Evolutionary conservation across 257 asterid genomes (phyloP), one percentile per base, ranked within the genome.

Genomic region (Nicotiana paniculata): DNA sequence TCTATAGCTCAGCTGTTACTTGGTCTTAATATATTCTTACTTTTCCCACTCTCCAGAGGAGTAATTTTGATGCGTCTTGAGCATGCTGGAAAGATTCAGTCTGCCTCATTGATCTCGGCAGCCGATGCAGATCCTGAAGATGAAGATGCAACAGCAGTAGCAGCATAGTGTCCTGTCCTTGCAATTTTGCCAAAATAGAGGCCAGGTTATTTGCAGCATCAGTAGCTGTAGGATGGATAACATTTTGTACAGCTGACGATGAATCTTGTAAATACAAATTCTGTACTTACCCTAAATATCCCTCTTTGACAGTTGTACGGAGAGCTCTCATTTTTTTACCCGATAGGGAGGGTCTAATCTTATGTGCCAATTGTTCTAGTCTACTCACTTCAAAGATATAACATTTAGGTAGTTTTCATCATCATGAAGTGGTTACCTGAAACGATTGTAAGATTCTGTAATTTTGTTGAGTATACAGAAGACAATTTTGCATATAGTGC

Each of bases 31-130:
- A 4, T 15, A 17, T 77, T 79, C 10, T 35, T 21, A 6, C 70
- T 48, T 24, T 54, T 28, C 6, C 43, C 17, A 59, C 77, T 59
- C 75, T 81, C 80, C 91, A 94, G 99, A 86, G 99, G 98, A 13
- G 99, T 96, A 74, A 94, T 94, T 83, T 86, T 96, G 87, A 96
- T 96, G 99, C 94, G 99, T 57, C 95, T 96, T 2, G 99, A 96
- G 82, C 91, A 92, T 85, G 91, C 97, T 80, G 99, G 99, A 13
- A 96, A 93, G 85, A 96, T 96, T 70, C 97, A 93, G 79, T 96
- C 98, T 3, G 97, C 97, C 68, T 96, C 98, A 11, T 82, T 96
- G 70, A 94, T 96, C 82, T 90, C 98, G 4, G 98, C 93, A 72
- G 59, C 97, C 15, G 97, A 91, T 80, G 72, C 86, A 1, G 98